Percentiles rank a stretch among this genome's conserved stretches.
Evolutionary conservation across 768 basidiomycete genomes (phyloP).

Genomic region (Trametes coccinea): DNA sequence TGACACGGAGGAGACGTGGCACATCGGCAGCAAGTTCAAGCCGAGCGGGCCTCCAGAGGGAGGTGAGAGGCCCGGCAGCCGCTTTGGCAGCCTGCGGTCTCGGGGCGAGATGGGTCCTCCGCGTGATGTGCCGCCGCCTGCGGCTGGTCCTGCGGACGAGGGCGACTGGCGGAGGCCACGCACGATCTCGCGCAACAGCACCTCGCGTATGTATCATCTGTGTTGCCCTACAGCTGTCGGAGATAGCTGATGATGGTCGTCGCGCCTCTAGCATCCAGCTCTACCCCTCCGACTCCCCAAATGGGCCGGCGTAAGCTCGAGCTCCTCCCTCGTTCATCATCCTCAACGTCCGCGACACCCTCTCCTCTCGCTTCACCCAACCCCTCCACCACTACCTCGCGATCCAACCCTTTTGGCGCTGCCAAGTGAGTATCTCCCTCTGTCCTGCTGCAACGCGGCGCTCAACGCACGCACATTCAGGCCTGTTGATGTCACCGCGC

Average conservation of each 20-base stretch:
- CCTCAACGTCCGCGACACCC: conserved; percentile 57
- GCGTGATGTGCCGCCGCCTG: conserved; percentile 35
- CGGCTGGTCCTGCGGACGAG: conserved; percentile 46
- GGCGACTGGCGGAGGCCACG: conserved; percentile 69
- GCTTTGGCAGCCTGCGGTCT: conserved; percentile 49
- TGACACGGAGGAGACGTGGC: conserved; percentile 80
- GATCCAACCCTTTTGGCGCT: conserved; percentile 83
- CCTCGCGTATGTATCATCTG: conserved; percentile 56
- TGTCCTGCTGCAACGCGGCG: neutral
- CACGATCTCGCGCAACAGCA: conserved; percentile 46
- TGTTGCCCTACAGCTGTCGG: neutral
- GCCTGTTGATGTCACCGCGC: conserved; percentile 80
- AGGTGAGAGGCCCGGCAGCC: conserved; percentile 38
- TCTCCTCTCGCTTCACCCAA: conserved; percentile 82
- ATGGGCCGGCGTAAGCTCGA: conserved; percentile 79
- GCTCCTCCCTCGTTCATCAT: conserved; percentile 76
- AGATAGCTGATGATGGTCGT: conserved; percentile 6
- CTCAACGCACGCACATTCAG: conserved; percentile 37
- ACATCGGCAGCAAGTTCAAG: conserved; percentile 73
- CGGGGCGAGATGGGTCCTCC: conserved; percentile 58
- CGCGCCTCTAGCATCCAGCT: conserved; percentile 53
- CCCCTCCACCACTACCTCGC: conserved; percentile 49
- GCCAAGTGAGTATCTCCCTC: conserved; percentile 57
- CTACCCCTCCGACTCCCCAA: conserved; percentile 83
- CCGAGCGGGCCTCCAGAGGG: conserved; percentile 44